Base-by-base conservation (phyloP, 768 basidiomycete species). In the Macrocybe gigantea region DNA sequence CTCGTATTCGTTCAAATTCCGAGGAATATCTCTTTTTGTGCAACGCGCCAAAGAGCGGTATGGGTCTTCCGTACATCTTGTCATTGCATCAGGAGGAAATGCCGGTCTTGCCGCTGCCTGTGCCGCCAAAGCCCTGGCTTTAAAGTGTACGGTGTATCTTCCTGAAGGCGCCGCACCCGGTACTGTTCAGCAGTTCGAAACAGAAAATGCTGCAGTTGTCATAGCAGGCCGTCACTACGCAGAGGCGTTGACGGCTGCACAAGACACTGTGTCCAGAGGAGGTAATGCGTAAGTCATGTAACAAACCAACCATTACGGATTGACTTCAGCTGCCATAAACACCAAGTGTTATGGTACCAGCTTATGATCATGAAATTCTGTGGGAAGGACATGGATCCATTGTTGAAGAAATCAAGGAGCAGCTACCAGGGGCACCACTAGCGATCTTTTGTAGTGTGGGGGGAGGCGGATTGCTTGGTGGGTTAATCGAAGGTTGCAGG, bases 311-410 rank as follows among this genome's bases (percentile, higher is more conserved):
- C 22, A 22, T 22, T 4, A 22, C 4, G 22, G 22, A 22, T 22
- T 22, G 22, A 22, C 1, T 22, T 22, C 22, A 22, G 22, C 22
- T 22, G 22, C 22, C 22, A 22, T 22, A 22, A 22, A 22, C 22
- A 22, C 22, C 22, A 45, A 88, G 85, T 1, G 71, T 88, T 9
- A 67, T 87, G 63, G 73, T 86, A 7, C 84, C 85, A 3, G 77
- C 88, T 5, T 89, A 87, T 51, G 84, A 89, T 38, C 70, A 88
- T 56, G 75, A 78, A 6, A 60, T 74, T 3, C 45, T 90, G 10
- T 89, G 88, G 88, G 74, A 82, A 58, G 88, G 88, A 1, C 85
- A 89, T 56, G 73, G 79, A n/a, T 83, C 85, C 12, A 80, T 90
- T 73, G 68, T 90, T 36, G 56, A 64, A 11, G 88, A 90, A 57